phyloP scores from a whole-genome alignment of 2,329 filamentous ascomycete species.

The Massarina eburnea region DNA sequence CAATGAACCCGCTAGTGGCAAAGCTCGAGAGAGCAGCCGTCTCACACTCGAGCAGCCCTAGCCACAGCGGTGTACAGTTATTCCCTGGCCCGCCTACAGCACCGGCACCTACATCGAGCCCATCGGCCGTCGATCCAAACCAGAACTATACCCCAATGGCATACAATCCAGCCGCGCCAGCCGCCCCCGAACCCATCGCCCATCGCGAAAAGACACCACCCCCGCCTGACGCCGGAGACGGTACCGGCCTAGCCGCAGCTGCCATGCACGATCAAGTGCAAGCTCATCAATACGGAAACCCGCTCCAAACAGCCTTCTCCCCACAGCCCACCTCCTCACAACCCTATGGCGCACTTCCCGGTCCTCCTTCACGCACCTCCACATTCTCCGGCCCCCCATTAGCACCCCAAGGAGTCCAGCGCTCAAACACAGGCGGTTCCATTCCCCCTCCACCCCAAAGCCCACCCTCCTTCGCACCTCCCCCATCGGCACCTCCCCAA shows the following conservation, averaged over 20 bases:
- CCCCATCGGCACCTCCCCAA: constrained; percentile 35
- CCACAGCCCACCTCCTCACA: constrained; percentile 36
- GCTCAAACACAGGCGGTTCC: constrained; percentile 37
- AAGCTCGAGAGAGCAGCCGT: constrained; percentile 72
- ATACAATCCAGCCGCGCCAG: constrained; percentile 78
- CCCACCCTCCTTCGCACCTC: constrained; percentile 43
- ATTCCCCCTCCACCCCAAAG: constrained; percentile 39
- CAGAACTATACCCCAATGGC: constrained; percentile 64
- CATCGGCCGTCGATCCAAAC: constrained; percentile 32
- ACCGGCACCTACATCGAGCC: constrained; percentile 27
- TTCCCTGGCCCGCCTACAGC: constrained; percentile 42
- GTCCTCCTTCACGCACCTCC: constrained; percentile 41
- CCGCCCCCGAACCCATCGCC: constrained; percentile 70
- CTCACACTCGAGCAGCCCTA: constrained; percentile 49
- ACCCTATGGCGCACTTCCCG: constrained; percentile 43
- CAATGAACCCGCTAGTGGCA: constrained; percentile 71
- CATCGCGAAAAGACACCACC: constrained; percentile 80
- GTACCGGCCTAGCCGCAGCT: constrained; percentile 46
- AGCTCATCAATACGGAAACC: constrained; percentile 31
- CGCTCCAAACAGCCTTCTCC: constrained; percentile 35
- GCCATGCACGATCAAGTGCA: constrained; percentile 42
- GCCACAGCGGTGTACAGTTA: constrained; percentile 42
- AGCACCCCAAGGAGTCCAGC: constrained; percentile 32
- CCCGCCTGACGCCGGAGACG: constrained; percentile 64
- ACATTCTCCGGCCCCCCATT: constrained; percentile 36